phyloP scores from a whole-genome alignment of 2,329 filamentous ascomycete genomes.

The Phyllosticta citribraziliensis region DNA sequence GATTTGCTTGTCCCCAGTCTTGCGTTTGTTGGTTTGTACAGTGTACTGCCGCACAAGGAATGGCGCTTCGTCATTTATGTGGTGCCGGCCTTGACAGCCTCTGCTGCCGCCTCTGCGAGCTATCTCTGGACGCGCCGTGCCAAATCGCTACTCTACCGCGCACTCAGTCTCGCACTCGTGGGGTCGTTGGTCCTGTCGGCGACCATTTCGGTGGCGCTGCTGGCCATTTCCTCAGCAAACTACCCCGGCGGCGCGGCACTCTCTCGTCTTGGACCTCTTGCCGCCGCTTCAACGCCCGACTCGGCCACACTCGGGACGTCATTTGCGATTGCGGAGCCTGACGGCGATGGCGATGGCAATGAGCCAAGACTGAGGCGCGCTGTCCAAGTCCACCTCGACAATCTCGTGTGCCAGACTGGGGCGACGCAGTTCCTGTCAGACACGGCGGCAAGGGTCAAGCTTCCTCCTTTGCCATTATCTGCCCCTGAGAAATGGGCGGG shows the following conservation, averaged over 20 bases:
- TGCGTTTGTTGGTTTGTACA: constrained; percentile 70
- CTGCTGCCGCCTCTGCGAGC: constrained; percentile 64
- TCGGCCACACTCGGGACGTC: constrained; percentile 10
- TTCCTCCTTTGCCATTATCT: neutral
- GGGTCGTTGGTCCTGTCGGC: constrained; percentile 53
- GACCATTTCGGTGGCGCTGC: constrained; percentile 52
- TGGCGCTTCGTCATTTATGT: constrained; percentile 89
- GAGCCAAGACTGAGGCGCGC: neutral
- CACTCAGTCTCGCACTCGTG: constrained; percentile 47
- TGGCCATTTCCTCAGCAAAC: constrained; percentile 76
- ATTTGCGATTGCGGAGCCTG: constrained; percentile 11
- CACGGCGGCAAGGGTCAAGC: constrained; percentile 12
- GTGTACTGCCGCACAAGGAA: constrained; percentile 88
- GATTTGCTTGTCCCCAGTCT: constrained; percentile 55
- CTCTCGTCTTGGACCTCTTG: constrained; percentile 27
- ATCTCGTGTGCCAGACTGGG: constrained; percentile 54
- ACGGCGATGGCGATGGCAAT: constrained; percentile 15
- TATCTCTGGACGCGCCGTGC: constrained; percentile 49
- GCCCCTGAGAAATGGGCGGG: neutral
- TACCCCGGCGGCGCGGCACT: constrained; percentile 87
- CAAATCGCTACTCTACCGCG: constrained; percentile 49
- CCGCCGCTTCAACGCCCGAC: constrained; percentile 15
- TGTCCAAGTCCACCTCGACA: constrained; percentile 46
- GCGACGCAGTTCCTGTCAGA: constrained; percentile 49
- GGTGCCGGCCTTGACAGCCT: constrained; percentile 69